These are phyloP conservation scores for Coriolopsis trogii DNA, from an alignment of 1,284 basidiomycete species.

Conservation along the genomic window DNA sequence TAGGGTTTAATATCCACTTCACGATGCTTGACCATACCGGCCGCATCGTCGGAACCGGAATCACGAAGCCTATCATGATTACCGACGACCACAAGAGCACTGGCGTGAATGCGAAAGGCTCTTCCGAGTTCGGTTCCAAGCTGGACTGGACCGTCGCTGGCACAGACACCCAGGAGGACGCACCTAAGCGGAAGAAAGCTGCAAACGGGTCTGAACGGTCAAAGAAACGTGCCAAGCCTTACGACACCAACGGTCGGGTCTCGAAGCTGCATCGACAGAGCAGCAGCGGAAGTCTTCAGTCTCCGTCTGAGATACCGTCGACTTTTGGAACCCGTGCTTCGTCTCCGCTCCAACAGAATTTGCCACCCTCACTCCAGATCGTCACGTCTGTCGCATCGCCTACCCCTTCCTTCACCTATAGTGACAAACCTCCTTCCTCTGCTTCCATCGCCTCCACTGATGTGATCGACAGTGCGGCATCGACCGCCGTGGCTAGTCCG, in stretches of 20 bases:
- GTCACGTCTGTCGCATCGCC: constrained; percentile 23
- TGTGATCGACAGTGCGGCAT: constrained; percentile 11
- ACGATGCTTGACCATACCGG: constrained; percentile 84
- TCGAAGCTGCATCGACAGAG: constrained; percentile 31
- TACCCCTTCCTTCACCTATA: constrained; percentile 25
- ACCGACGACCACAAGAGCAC: constrained; percentile 98
- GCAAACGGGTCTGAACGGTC: constrained; percentile 28
- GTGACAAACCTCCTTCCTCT: constrained; percentile 25
- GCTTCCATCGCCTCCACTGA: constrained; percentile 13
- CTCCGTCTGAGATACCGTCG: constrained; percentile 33
- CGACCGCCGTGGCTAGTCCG: constrained; percentile 18
- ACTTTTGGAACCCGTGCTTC: constrained; percentile 36
- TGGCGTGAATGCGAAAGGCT: constrained; percentile 36
- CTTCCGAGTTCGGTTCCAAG: constrained; percentile 21
- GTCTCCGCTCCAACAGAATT: constrained; percentile 34
- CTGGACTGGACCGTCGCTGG: constrained; percentile 27
- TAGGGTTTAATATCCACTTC: constrained; percentile 94
- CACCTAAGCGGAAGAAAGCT: constrained; percentile 37
- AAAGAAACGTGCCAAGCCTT: constrained; percentile 38
- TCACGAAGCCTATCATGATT: constrained; percentile 95
- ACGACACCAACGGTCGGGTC: constrained; percentile 24
- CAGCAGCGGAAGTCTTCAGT: constrained; percentile 36
- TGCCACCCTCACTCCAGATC: constrained; percentile 29
- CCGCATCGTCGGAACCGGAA: constrained; percentile 81
- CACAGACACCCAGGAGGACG: constrained; percentile 16